These are phyloP conservation scores for Verticillium klebahnii DNA, from an alignment of 2,329 filamentous ascomycete species.

Conservation along the genomic window DNA sequence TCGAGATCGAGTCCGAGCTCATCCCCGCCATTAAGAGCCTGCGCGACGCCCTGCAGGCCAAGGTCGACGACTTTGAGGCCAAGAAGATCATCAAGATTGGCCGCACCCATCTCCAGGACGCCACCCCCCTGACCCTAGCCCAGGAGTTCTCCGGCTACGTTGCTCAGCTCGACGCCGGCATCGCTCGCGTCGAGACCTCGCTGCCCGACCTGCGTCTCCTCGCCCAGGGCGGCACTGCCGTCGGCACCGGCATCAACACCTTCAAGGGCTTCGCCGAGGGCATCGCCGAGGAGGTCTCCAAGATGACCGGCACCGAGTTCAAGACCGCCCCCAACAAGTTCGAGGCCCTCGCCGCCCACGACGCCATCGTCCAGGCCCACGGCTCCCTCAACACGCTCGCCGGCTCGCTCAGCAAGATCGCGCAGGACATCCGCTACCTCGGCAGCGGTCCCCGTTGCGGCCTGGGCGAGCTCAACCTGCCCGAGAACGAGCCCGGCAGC, in stretches of 20 bases:
- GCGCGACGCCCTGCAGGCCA: slow-evolving; percentile 77
- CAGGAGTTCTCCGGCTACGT: slow-evolving; percentile 99
- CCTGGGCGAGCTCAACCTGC: slow-evolving; percentile 85
- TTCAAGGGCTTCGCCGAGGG: slow-evolving; percentile 93
- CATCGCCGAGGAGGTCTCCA: slow-evolving; percentile 84
- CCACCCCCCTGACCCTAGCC: slow-evolving; percentile 88
- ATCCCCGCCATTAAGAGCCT: slow-evolving; percentile 79
- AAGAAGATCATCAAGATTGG: slow-evolving; percentile 98
- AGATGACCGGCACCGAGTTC: slow-evolving; percentile 91
- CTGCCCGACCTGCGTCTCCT: slow-evolving; percentile 82
- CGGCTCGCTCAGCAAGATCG: slow-evolving; percentile 91
- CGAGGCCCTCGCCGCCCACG: slow-evolving; percentile 91
- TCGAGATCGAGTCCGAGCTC: slow-evolving; percentile 84
- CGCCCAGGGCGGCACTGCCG: slow-evolving; percentile 93
- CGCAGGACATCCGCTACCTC: slow-evolving; percentile 95
- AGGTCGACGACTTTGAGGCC: slow-evolving; percentile 80
- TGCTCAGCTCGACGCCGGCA: slow-evolving; percentile 85
- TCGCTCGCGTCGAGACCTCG: slow-evolving; percentile 77
- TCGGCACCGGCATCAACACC: slow-evolving; percentile 96
- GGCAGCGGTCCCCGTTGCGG: slow-evolving; percentile 94
- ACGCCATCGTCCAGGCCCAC: slow-evolving; percentile 90
- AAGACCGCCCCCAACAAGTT: slow-evolving; percentile 99
- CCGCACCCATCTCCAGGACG: slow-evolving; percentile 94
- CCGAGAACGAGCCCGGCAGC: slow-evolving; percentile 96
- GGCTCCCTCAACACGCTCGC: slow-evolving; percentile 93